A percentile compares a stretch with the other conserved stretches of the same genome.
Conservation (phyloP, 306 rosid genomes). For the Alnus rubra region DNA sequence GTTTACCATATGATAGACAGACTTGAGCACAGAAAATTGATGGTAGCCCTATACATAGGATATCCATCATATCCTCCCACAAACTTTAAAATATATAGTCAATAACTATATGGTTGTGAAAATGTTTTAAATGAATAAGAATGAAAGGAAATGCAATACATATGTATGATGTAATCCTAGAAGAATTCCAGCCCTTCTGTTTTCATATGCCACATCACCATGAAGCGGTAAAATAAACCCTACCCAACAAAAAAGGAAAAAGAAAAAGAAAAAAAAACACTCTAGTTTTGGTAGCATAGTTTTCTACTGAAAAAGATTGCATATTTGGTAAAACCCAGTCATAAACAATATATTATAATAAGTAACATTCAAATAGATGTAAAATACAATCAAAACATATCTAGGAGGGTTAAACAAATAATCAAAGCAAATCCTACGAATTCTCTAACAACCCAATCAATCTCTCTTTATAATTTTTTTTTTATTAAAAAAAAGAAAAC, state of each 20-base stretch:
- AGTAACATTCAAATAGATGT: not conserved
- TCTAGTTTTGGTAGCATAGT: not conserved
- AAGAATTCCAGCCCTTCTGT: not conserved
- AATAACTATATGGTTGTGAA: not conserved
- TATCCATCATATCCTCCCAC: not conserved
- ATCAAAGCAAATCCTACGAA: not conserved
- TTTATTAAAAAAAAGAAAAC: not conserved
- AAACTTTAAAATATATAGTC: not conserved
- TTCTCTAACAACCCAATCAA: not conserved
- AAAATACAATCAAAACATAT: not conserved
- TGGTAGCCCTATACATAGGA: not conserved
- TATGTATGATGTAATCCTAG: not conserved
- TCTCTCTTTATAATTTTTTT: not conserved
- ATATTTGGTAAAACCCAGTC: not conserved
- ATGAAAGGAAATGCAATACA: not conserved
- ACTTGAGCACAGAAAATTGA: not conserved
- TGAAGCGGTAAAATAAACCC: not conserved
- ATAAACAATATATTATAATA: not conserved
- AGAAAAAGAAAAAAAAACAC: not conserved
- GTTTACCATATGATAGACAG: not conserved
- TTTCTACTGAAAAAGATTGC: not conserved
- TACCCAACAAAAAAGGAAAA: too few species aligned
- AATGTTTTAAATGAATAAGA: not conserved
- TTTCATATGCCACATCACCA: not conserved
- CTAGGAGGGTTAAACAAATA: not conserved